Percentiles rank a stretch among this genome's conserved stretches.
phyloP scores from a whole-genome alignment of 1,284 basidiomycete genomes.

The Austroboletus novae-zelandiae region DNA sequence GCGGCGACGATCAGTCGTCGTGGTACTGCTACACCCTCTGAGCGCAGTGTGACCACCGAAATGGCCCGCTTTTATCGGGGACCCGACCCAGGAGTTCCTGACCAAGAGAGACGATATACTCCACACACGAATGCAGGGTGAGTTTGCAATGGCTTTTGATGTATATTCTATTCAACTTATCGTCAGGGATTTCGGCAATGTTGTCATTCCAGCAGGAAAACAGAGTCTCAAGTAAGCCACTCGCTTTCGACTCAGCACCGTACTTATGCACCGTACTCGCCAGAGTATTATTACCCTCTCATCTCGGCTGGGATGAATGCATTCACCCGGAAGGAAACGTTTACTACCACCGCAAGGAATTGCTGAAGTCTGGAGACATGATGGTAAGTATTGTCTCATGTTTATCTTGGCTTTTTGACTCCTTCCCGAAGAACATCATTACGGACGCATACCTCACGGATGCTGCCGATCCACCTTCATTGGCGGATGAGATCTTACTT shows the following conservation, averaged over 20 bases:
- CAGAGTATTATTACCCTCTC: constrained; percentile 8
- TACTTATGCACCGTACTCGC: background rate
- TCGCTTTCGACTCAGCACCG: background rate
- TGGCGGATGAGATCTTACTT: background rate
- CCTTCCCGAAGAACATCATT: constrained; percentile 14
- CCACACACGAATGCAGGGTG: background rate
- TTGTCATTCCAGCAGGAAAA: constrained; percentile 12
- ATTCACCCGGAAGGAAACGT: constrained; percentile 22
- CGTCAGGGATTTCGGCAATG: background rate
- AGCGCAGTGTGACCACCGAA: background rate
- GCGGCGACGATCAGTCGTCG: background rate
- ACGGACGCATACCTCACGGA: constrained; percentile 14
- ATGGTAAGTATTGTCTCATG: background rate
- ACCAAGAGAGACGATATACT: background rate
- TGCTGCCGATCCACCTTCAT: background rate
- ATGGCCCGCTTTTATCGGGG: background rate
- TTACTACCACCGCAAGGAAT: constrained; percentile 9
- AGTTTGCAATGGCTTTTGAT: background rate
- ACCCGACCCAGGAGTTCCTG: background rate
- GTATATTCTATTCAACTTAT: background rate
- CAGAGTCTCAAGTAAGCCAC: constrained; percentile 9
- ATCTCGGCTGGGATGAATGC: constrained; percentile 8
- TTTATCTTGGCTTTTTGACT: background rate
- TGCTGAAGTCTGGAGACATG: background rate
- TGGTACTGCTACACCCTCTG: background rate